Evolutionary conservation across 2,329 filamentous ascomycete genomes (phyloP).

Genomic region (Talaromyces marneffei): DNA sequence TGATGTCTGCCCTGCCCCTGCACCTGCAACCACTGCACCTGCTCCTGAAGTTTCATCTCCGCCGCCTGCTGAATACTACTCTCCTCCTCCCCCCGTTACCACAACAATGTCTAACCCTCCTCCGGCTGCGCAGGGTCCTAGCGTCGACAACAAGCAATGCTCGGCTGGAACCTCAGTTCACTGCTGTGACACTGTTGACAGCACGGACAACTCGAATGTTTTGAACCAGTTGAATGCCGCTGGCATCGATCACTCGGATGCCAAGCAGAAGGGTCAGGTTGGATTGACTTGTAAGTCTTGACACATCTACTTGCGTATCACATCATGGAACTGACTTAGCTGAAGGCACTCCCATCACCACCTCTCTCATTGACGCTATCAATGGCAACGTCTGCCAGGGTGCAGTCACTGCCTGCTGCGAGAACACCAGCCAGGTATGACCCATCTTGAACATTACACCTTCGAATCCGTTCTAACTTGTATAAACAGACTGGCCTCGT

Average conservation of each 20-base stretch:
- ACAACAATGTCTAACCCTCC: conserved; percentile 13
- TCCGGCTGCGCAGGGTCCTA: conserved; percentile 12
- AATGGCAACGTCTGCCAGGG: conserved; percentile 15
- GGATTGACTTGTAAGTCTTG: conserved; percentile 14
- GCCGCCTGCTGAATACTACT: conserved; percentile 7
- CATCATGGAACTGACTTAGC: not conserved
- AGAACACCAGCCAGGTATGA: conserved; percentile 13
- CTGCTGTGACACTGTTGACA: conserved; percentile 16
- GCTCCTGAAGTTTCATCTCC: conserved; percentile 7
- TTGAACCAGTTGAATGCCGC: conserved; percentile 11
- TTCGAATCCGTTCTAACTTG: not conserved
- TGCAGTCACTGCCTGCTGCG: conserved; percentile 14
- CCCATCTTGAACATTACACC: too few species aligned
- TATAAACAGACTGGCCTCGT: conserved; percentile 14
- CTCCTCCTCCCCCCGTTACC: conserved; percentile 4
- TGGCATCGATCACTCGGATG: conserved; percentile 11
- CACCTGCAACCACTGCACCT: conserved; percentile 7
- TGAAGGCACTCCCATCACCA: conserved; percentile 15
- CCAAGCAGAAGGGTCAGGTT: conserved; percentile 14
- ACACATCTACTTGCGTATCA: too few species aligned
- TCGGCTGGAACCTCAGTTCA: conserved; percentile 9
- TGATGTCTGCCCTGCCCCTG: conserved; percentile 15
- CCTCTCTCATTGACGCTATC: conserved; percentile 11
- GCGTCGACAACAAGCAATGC: conserved; percentile 13
- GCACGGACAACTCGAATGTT: conserved; percentile 15